Conservation (phyloP, 164 flowering plant species). For the Malania oleifera region DNA sequence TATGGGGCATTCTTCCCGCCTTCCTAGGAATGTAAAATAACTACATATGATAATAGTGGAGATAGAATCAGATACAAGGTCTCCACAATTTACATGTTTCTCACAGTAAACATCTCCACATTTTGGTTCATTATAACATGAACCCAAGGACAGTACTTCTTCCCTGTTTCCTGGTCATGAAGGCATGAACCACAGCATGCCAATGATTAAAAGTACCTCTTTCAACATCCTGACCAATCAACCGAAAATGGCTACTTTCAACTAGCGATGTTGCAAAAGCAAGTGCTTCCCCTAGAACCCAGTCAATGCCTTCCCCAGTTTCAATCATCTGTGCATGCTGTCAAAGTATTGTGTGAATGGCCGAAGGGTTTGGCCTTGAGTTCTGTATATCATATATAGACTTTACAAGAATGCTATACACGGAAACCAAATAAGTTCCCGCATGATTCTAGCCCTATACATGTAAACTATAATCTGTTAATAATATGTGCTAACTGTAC, state of each 20-base stretch:
- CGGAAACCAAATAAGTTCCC: too few relatives aligned
- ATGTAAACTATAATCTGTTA: too few relatives aligned
- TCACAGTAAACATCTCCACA: constrained; percentile 95
- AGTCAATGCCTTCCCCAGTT: constrained; percentile 89
- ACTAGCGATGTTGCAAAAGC: constrained; percentile 85
- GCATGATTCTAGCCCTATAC: too few relatives aligned
- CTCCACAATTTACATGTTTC: constrained; percentile 67
- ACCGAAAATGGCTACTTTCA: constrained; percentile 93
- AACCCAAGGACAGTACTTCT: constrained; percentile 87
- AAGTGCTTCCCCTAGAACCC: constrained; percentile 98
- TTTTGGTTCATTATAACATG: constrained; percentile 78
- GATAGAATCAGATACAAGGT: not conserved
- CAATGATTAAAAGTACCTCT: constrained; percentile 99
- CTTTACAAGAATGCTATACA: too few relatives aligned
- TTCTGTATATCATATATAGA: too few relatives aligned
- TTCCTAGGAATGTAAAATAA: too few relatives aligned
- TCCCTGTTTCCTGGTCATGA: constrained; percentile 97
- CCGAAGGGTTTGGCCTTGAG: too few relatives aligned
- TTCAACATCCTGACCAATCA: constrained; percentile 99
- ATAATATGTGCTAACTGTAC: too few relatives aligned
- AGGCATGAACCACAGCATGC: constrained; percentile 86
- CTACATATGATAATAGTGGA: too few relatives aligned
- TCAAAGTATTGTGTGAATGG: too few relatives aligned
- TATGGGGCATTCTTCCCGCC: too few relatives aligned
- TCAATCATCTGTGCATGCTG: constrained; percentile 93